A percentile compares a stretch with the other conserved stretches of the same genome.
Conservation (phyloP, 495 filamentous ascomycete genomes). For the Penicillium coprophilum region DNA sequence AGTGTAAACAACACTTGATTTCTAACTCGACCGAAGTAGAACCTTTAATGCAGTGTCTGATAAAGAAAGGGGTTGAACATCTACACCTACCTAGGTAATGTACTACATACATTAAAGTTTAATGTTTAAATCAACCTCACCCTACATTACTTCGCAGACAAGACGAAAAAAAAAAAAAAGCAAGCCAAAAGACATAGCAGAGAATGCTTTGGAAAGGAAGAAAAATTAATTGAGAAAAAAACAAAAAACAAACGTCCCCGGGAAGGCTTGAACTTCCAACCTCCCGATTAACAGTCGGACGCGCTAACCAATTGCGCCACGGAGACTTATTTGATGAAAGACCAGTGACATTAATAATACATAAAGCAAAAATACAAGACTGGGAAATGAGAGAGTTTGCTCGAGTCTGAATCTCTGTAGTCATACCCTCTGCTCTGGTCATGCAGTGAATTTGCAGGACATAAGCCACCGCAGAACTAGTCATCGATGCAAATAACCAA, state of each 20-base stretch:
- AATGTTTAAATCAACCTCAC: background rate
- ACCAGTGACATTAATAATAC: background rate
- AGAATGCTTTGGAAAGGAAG: background rate
- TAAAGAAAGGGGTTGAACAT: too few species aligned
- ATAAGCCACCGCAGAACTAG: too few species aligned
- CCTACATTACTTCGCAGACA: background rate
- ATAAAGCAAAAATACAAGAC: too few species aligned
- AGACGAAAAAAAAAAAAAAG: background rate
- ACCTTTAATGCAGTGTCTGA: too few species aligned
- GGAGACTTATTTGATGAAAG: slow-evolving; percentile 23
- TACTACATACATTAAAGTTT: too few species aligned
- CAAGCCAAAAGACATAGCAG: background rate
- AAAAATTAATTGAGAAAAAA: background rate
- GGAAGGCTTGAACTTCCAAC: slow-evolving; percentile 50
- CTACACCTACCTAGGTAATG: too few species aligned
- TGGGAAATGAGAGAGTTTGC: too few species aligned
- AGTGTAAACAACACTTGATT: too few species aligned
- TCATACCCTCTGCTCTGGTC: too few species aligned
- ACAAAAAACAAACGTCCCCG: slow-evolving; percentile 28
- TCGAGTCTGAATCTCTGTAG: too few species aligned
- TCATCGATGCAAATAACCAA: background rate
- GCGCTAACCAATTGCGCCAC: slow-evolving; percentile 51
- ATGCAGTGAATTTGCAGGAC: too few species aligned
- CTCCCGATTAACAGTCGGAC: slow-evolving; percentile 51
- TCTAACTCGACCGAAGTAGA: too few species aligned